These are phyloP conservation scores for Mitragyna speciosa DNA, from an alignment of 257 asterid genomes.

Conservation along the genomic window DNA sequence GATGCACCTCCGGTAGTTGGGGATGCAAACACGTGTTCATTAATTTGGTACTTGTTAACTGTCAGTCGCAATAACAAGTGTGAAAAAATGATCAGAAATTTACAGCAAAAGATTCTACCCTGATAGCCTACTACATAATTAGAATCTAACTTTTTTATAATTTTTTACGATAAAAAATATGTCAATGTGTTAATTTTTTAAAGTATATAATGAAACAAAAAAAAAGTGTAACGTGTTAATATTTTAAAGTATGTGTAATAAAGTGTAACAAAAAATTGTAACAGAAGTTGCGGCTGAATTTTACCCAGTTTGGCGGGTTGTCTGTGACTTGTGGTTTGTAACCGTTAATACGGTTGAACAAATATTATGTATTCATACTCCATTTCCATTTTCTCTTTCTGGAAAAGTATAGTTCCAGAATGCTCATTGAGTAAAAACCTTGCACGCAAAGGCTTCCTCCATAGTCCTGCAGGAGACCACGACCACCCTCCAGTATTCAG, in stretches of 20 bases:
- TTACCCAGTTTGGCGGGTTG: not conserved
- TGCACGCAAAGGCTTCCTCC: slow-evolving; percentile 75
- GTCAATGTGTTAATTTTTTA: too few species aligned
- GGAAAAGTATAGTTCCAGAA: slow-evolving; percentile 29
- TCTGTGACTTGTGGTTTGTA: not conserved
- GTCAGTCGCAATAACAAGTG: not conserved
- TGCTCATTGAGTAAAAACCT: slow-evolving; percentile 35
- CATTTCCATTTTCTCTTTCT: not conserved
- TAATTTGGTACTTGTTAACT: not conserved
- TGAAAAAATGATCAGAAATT: not conserved
- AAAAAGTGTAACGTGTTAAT: too few species aligned
- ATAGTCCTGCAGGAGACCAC: not conserved
- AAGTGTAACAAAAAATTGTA: too few species aligned
- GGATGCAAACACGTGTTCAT: not conserved
- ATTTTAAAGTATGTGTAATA: too few species aligned
- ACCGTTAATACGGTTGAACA: slow-evolving; percentile 1
- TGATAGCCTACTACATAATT: too few species aligned
- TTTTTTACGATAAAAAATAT: too few species aligned
- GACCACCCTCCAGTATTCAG: not conserved
- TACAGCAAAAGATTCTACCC: too few species aligned
- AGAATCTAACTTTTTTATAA: too few species aligned
- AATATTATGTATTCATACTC: not conserved
- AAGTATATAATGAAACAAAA: too few species aligned
- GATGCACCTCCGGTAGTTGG: not conserved
- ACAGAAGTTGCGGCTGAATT: too few species aligned